Evolutionary conservation across 148 eudicot genomes (phyloP).

Genomic region (Linanthus parryae): DNA sequence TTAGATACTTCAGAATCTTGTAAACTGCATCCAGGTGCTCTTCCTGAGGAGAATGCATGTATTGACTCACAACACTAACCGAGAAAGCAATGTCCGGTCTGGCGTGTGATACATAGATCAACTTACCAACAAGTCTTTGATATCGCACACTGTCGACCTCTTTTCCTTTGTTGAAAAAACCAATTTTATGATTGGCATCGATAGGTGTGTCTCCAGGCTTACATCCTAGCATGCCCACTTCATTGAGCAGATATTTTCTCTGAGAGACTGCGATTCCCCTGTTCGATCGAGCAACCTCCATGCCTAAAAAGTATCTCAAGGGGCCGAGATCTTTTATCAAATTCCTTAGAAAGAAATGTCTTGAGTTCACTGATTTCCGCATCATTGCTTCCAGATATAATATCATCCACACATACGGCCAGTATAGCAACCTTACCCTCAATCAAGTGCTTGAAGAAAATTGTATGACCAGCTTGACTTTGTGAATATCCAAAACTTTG

Average conservation of each 20-base stretch:
- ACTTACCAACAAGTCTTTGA: neutral
- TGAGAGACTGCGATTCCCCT: neutral
- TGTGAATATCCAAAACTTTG: neutral
- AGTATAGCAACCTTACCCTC: neutral
- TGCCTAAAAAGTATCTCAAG: neutral
- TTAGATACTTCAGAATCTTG: no score
- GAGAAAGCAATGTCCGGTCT: neutral
- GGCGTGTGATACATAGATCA: constrained; percentile 2
- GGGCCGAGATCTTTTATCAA: neutral
- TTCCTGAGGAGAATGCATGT: no score
- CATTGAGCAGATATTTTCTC: neutral
- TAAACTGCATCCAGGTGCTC: no score
- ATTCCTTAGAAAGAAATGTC: neutral
- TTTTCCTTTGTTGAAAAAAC: neutral
- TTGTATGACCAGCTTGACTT: neutral
- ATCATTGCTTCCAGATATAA: neutral
- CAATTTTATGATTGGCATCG: neutral
- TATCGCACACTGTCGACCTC: neutral
- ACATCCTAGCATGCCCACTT: constrained; percentile 1
- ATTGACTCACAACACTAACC: no score
- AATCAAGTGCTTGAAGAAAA: neutral
- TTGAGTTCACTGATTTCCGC: neutral
- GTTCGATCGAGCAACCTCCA: neutral
- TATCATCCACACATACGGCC: neutral
- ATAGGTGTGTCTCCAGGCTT: neutral